A percentile compares a stretch with the other conserved stretches of the same genome.
These are phyloP conservation scores for Tremellales sp. DNA, from an alignment of 1,284 basidiomycete genomes.

Conservation along the genomic window DNA sequence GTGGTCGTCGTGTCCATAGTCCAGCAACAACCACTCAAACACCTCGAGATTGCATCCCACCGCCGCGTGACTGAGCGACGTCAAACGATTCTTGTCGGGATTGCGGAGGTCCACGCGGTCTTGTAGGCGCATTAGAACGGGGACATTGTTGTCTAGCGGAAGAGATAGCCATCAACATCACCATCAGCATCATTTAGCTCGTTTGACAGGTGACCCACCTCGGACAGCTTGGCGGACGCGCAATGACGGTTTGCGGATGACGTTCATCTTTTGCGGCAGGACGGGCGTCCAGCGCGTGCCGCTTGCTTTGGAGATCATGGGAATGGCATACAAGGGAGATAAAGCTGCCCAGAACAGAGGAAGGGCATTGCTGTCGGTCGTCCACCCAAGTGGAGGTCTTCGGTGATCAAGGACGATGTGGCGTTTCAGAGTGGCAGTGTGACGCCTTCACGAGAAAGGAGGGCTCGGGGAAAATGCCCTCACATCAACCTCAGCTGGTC, in stretches of 20 bases:
- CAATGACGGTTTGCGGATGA: constrained; percentile 30
- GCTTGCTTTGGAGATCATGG: neutral
- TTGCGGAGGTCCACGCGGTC: constrained; percentile 77
- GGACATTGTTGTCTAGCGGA: constrained; percentile 77
- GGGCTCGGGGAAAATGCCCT: too few species aligned
- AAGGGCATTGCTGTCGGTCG: too few species aligned
- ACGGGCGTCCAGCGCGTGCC: constrained; percentile 6
- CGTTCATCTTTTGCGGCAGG: constrained; percentile 22
- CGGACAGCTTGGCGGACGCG: constrained; percentile 42
- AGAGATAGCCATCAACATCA: constrained; percentile 1
- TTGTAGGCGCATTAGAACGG: constrained; percentile 71
- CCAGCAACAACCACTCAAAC: constrained; percentile 78
- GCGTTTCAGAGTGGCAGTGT: too few species aligned
- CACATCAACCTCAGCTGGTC: too few species aligned
- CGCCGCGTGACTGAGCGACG: constrained; percentile 83
- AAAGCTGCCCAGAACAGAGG: too few species aligned
- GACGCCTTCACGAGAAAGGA: too few species aligned
- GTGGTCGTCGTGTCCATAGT: constrained; percentile 80
- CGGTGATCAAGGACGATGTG: too few species aligned
- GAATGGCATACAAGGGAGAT: too few species aligned
- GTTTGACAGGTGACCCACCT: constrained; percentile 23
- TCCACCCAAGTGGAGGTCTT: too few species aligned
- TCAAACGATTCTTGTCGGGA: constrained; percentile 68
- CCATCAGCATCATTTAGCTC: neutral
- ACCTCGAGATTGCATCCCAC: constrained; percentile 78